Conservation (phyloP, 2,329 filamentous ascomycete species). For the Trichoderma sp. region DNA sequence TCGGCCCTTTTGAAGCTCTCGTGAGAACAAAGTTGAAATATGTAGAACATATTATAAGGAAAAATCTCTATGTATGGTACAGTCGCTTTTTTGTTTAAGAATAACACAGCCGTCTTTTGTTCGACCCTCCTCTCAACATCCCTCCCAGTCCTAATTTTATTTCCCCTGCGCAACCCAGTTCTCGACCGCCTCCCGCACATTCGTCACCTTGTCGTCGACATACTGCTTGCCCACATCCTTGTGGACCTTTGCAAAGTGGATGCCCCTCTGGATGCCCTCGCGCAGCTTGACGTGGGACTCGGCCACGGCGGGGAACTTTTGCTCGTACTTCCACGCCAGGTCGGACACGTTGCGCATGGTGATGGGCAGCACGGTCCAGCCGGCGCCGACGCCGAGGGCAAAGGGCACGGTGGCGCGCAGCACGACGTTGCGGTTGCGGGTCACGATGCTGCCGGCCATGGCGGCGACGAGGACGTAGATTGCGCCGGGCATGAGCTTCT, state of each 20-base stretch:
- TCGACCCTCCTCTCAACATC: background rate
- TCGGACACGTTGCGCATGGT: constrained; percentile 89
- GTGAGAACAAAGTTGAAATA: constrained; percentile 17
- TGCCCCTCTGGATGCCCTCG: constrained; percentile 68
- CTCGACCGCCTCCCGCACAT: constrained; percentile 76
- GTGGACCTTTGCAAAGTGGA: constrained; percentile 74
- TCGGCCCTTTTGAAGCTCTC: constrained; percentile 8
- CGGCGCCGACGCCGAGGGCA: constrained; percentile 78
- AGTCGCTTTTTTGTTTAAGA: constrained; percentile 35
- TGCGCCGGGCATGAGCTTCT: constrained; percentile 84
- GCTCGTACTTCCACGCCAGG: constrained; percentile 89
- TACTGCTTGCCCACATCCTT: constrained; percentile 68
- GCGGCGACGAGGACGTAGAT: constrained; percentile 92
- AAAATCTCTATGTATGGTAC: constrained; percentile 46
- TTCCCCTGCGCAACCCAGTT: constrained; percentile 90
- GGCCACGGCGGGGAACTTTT: constrained; percentile 79
- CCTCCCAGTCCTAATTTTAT: constrained; percentile 61
- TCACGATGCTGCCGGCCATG: constrained; percentile 92
- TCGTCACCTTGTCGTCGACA: constrained; percentile 78
- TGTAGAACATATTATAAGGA: constrained; percentile 34
- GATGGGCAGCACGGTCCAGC: constrained; percentile 81
- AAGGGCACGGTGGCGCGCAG: constrained; percentile 76
- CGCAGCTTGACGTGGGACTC: constrained; percentile 76
- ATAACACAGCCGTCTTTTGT: constrained; percentile 43
- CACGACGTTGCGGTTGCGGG: constrained; percentile 83